phyloP scores from a whole-genome alignment of 2,329 filamentous ascomycete genomes.

The Venturia effusa region DNA sequence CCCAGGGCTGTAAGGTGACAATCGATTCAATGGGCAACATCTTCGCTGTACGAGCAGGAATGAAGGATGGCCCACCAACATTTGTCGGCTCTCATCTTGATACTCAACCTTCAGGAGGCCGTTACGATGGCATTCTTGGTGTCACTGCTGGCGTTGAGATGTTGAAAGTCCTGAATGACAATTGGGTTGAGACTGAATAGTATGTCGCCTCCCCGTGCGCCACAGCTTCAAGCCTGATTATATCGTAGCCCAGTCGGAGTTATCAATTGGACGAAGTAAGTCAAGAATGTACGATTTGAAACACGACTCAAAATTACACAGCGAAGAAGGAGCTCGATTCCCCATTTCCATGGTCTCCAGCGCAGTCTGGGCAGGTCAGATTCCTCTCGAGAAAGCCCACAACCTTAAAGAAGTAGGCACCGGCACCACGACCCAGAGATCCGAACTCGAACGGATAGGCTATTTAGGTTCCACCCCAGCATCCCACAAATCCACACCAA shows the following conservation, averaged over 20 bases:
- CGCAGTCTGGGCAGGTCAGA: constrained; percentile 64
- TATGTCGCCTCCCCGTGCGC: not conserved
- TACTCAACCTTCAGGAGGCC: constrained; percentile 47
- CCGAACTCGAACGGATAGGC: constrained; percentile 59
- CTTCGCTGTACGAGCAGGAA: constrained; percentile 60
- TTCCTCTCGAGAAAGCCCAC: constrained; percentile 52
- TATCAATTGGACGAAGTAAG: constrained; percentile 66
- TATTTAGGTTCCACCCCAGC: constrained; percentile 45
- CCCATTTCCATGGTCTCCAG: constrained; percentile 64
- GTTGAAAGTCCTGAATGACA: constrained; percentile 56
- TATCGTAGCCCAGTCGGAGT: constrained; percentile 48
- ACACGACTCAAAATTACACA: constrained; percentile 20
- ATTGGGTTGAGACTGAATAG: constrained; percentile 56
- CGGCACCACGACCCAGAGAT: constrained; percentile 51
- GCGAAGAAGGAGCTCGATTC: constrained; percentile 73
- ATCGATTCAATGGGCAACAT: constrained; percentile 73
- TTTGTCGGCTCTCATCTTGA: constrained; percentile 59
- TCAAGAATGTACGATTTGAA: not conserved
- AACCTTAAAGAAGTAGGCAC: constrained; percentile 51
- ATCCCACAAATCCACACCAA: constrained; percentile 16
- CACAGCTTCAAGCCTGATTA: not conserved
- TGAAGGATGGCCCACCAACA: constrained; percentile 48
- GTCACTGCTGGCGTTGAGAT: constrained; percentile 64
- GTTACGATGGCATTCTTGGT: constrained; percentile 70
- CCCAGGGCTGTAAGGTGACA: constrained; percentile 54